phyloP scores from a whole-genome alignment of 495 filamentous ascomycete species.

The Tuber brumale region DNA sequence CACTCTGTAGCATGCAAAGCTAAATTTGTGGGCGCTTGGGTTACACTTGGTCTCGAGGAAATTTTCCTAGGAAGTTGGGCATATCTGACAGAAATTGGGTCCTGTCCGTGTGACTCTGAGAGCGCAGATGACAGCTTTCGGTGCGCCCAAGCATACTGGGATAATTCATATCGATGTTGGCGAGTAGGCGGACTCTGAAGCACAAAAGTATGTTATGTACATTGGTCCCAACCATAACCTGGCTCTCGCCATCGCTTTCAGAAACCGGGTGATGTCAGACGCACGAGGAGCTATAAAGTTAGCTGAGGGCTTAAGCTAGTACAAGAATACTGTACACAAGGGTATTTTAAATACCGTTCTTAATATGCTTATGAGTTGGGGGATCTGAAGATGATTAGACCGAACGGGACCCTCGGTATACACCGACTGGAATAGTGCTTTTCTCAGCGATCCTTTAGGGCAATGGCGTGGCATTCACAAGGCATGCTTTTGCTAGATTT shows the following conservation, averaged over 20 bases:
- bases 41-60: slow-evolving; percentile 50
- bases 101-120: slow-evolving; percentile 61
- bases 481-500: slow-evolving; percentile 73
- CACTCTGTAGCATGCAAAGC: slow-evolving; percentile 58
- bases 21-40: slow-evolving; percentile 62
- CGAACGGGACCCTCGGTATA: neutral
- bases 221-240: slow-evolving; percentile 72
- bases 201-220: slow-evolving; percentile 69
- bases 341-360: slow-evolving; percentile 66
- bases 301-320: slow-evolving; percentile 57
- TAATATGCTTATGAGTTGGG: slow-evolving; percentile 63
- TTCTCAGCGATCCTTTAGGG: slow-evolving; percentile 83
- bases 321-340: slow-evolving; percentile 54
- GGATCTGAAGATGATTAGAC: slow-evolving; percentile 46
- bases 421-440: slow-evolving; percentile 63
- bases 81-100: slow-evolving; percentile 72
- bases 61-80: slow-evolving; percentile 59
- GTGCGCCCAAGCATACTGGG: slow-evolving; percentile 9
- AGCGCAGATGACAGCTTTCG: slow-evolving; percentile 33
- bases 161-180: slow-evolving; percentile 53
- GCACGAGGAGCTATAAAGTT: slow-evolving; percentile 45
- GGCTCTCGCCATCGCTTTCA: slow-evolving; percentile 63
- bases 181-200: slow-evolving; percentile 82
- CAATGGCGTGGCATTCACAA: slow-evolving; percentile 81
- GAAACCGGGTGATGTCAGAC: slow-evolving; percentile 71